Evolutionary conservation across 23 red algal genomes (phyloP), one percentile per base, ranked within the genome.

Genomic region (Pyropia yezoensis): DNA sequence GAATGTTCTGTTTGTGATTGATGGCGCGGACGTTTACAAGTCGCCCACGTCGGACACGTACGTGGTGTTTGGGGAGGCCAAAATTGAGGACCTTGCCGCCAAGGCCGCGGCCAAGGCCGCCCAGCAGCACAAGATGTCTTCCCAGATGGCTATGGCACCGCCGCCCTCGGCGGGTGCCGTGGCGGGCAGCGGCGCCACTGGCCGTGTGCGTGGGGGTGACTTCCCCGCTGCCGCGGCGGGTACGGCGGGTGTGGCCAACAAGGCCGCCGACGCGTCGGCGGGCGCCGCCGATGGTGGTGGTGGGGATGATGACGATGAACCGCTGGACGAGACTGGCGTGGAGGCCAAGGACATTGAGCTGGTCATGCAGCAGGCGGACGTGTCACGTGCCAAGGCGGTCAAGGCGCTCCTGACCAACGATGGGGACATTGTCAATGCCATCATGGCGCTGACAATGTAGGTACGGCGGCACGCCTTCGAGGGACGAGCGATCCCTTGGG

Each of bases 61-160:
- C 70, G 88, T 98, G 27, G 79, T 98, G 28, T 98, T 98, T 61
- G 94, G 94, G 14, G 94, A 98, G 63, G 85, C 94, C 60, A 98
- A 98, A 77, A 83, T 90, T 66, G 94, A 98, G 56, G 86, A 87
- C 57, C 24, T 98, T 8, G 78, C 85, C 3, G 85, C 83, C 22
- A 76, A 69, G 11, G 94, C 85, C 30, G 70, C 85, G 52, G 71
- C 82, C 30, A 65, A 66, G 24, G 94, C 85, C 24, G 85, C 86
- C 30, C 65, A 87, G 30, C 94, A 90, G 62, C 91, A 87, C 61
- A 95, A 86, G 90, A 83, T 73, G 65, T 57, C 49, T 23, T 22
- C 6, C 16, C 50, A 18, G 65, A 78, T 71, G 51, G 77, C 73
- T 4, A 76, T 77, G 39, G 65, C 54, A 29, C 21, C 71, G 30